Base-by-base conservation (phyloP, 2,329 filamentous ascomycete species). In the Gnomoniopsis sp. region DNA sequence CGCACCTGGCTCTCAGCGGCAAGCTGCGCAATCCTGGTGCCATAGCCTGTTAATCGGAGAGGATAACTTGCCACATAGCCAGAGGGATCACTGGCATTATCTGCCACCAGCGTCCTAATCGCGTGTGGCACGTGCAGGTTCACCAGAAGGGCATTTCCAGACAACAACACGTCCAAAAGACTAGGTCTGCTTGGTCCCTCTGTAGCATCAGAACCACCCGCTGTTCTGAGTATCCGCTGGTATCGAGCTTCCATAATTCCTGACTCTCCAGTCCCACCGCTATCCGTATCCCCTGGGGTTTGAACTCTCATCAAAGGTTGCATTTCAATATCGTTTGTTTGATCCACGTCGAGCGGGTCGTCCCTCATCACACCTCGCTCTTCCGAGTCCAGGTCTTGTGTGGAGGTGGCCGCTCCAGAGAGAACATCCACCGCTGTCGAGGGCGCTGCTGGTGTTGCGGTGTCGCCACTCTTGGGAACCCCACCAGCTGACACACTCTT, bases 331-430 rank as follows among this genome's bases (percentile, higher is more conserved):
- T 75, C 74, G n/a, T 73, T 69, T 6, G 69, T 69, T 54, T 74
- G 76, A 53, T 75, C 72, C n/a, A 66, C 58, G 10, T 66, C 64
- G 3, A 69, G 67, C 46, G 71, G 68, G 48, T 72, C 73, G 59
- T 75, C 72, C 57, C 77, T 71, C 44, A 75, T 66, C 8, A 82
- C 72, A 2, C 81, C 83, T 15, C 82, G 76, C 66, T 86, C 83
- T 63, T 85, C 83, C 1, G 79, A 77, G 63, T 86, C 83, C 54
- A 81, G 69, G 62, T 84, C 80, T 65, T 85, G 81, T 19, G 51
- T 62, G 19, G 66, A 62, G 6, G 65, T 65, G 15, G 57, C 55
- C 12, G 65, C 53, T 36, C 59, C 62, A 7, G 26, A 22, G 33
- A 48, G 30, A 44, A 33, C 22, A 23, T 54, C 56, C 30, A 57